Base-by-base conservation (phyloP, 306 rosid genomes). In the Vigna hirtella region DNA sequence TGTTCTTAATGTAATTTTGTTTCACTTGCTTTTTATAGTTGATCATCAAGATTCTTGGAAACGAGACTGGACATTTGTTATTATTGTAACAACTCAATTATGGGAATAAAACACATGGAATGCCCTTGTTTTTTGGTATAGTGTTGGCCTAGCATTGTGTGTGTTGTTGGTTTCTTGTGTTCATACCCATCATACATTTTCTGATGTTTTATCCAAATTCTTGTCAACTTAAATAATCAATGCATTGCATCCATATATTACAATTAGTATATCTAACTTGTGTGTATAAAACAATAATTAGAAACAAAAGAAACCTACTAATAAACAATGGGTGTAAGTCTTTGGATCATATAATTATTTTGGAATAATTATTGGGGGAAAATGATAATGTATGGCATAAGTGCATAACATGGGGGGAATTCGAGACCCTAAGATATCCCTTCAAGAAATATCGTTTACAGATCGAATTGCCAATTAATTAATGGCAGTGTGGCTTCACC, bases 151-250 rank as follows among this genome's bases (percentile, higher is more conserved):
- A 56, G 16, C 17, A 58, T 61, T 61, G 42, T 2, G 6, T 28
- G n/a, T 15, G 47, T 2, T 63, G 45, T 36, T 17, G 49, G 9
- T 36, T 36, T 38, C 70, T n/a, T 42, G 24, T 20, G 72, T 43
- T 66, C 72, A 42, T 52, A 66, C 52, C 34, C 71, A 66, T 66
- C 71, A 66, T 66, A 42, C 71, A 40, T 66, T 66, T 66, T 66
- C 52, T 66, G 71, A 20, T 20, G n/a, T 66, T 36, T 64, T 65
- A 4, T 65, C 30, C 49, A 36, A 38, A 17, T n/a, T 59, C 66
- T 59, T 36, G 47, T 14, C 50, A 10, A 65, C 30, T 38, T 40
- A 1, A 65, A 18, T n/a, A 17, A 65, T 40, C n/a, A 17, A 40
- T 65, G 70, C 30, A 40, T 38, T 40, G 17, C 7, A 63, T 15